These are phyloP conservation scores for Hygrophoropsis aurantiaca DNA, from an alignment of 768 basidiomycete genomes.

Conservation along the genomic window DNA sequence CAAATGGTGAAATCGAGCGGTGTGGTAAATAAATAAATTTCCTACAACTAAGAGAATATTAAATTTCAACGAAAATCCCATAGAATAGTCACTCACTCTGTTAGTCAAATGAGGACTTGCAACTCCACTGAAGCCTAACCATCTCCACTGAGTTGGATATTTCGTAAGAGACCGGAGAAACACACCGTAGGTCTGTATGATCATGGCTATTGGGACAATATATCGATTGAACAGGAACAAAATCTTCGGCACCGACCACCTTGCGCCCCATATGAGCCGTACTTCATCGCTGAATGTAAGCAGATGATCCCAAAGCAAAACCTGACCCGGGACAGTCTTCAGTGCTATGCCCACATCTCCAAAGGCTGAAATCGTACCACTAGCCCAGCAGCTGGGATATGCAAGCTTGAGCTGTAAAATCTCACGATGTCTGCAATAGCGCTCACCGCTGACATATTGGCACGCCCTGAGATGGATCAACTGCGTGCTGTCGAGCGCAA, in stretches of 20 bases:
- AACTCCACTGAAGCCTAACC: conserved; percentile 22
- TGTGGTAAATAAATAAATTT: background rate
- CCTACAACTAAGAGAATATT: conserved; percentile 17
- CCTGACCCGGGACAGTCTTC: conserved; percentile 14
- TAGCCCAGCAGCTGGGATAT: conserved; percentile 19
- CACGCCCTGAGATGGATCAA: conserved; percentile 13
- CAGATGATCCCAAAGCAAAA: conserved; percentile 34
- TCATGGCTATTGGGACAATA: conserved; percentile 27
- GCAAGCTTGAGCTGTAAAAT: conserved; percentile 1
- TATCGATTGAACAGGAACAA: conserved; percentile 36
- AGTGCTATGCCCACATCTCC: background rate
- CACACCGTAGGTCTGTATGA: conserved; percentile 31
- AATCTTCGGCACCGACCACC: conserved; percentile 25
- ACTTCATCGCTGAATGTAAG: conserved; percentile 35
- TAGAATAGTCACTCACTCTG: conserved; percentile 2
- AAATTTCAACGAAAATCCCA: background rate
- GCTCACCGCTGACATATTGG: conserved; percentile 26
- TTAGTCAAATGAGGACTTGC: conserved; percentile 8
- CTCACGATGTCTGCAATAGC: background rate
- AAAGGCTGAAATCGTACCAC: conserved; percentile 14
- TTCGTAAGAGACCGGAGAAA: background rate
- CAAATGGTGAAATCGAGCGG: conserved; percentile 3
- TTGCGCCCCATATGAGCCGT: conserved; percentile 29
- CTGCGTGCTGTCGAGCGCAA: background rate
- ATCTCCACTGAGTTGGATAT: background rate